A percentile compares a stretch with the other conserved stretches of the same genome.
phyloP scores from a whole-genome alignment of 164 flowering plant genomes.

The Magnolia officinalis region DNA sequence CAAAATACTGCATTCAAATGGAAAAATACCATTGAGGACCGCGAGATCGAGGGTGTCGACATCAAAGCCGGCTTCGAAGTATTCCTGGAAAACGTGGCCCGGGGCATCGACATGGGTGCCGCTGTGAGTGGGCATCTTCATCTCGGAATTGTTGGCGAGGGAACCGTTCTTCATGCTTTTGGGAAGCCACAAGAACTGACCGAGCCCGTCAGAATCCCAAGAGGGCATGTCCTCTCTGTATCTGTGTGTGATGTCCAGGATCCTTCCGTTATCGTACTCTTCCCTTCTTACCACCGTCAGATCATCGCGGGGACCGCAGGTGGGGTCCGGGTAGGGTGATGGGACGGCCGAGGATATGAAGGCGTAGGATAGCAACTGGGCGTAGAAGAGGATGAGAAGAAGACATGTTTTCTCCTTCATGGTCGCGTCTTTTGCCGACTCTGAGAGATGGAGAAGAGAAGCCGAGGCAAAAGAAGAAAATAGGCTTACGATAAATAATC shows the following conservation, averaged over 20 bases:
- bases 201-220: conserved; percentile 49
- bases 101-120: conserved; percentile 98
- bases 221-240: conserved; percentile 50
- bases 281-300: conserved; percentile 33
- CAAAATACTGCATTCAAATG: too few species aligned
- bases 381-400: not conserved
- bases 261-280: conserved; percentile 56
- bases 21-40: conserved; percentile 62
- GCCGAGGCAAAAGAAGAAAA: too few species aligned
- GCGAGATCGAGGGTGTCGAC: conserved; percentile 81
- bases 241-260: conserved; percentile 71
- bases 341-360: not conserved
- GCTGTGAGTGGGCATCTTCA: conserved; percentile 69
- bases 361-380: not conserved
- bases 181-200: conserved; percentile 61
- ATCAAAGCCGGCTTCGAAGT: conserved; percentile 86
- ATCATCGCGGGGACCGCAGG: not conserved
- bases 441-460: not conserved
- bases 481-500: too few species aligned
- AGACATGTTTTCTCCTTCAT: not conserved
- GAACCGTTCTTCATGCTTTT: conserved; percentile 84
- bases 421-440: not conserved
- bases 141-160: conserved; percentile 58
- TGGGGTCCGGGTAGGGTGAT: not conserved
- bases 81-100: conserved; percentile 71